Evolutionary conservation across 2,329 filamentous ascomycete species (phyloP).

Genomic region (Orbilia oligospora): DNA sequence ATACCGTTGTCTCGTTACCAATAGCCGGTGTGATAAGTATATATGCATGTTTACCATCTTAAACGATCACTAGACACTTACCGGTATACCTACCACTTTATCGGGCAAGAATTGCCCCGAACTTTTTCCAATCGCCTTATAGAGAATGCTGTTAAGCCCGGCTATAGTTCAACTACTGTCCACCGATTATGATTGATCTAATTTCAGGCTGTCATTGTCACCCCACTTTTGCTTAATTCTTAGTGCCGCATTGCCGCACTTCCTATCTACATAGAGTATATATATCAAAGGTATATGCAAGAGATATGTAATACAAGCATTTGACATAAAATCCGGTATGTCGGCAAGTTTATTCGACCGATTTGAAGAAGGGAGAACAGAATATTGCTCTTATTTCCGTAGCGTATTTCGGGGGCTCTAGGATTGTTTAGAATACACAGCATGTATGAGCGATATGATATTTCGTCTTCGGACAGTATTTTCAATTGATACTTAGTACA

Average conservation of each 20-base stretch:
- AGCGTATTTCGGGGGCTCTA: background rate
- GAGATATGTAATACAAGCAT: background rate
- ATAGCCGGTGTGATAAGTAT: too few relatives aligned
- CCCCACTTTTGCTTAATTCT: background rate
- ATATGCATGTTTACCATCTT: too few relatives aligned
- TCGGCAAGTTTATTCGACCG: constrained; percentile 7
- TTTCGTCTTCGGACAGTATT: background rate
- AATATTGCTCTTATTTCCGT: background rate
- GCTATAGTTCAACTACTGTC: background rate
- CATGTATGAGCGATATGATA: background rate
- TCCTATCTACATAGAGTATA: background rate
- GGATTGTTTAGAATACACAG: background rate
- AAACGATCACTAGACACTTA: too few relatives aligned
- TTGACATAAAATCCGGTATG: background rate
- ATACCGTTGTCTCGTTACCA: background rate
- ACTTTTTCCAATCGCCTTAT: background rate
- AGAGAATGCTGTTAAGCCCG: background rate
- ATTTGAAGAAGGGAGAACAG: background rate
- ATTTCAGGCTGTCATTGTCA: constrained; percentile 13
- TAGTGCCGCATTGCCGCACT: constrained; percentile 4
- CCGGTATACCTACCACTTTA: too few relatives aligned
- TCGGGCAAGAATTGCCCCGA: background rate
- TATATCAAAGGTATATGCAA: background rate
- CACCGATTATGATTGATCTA: too few relatives aligned
- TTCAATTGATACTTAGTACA: background rate